These are phyloP conservation scores for Pichia sp. DNA, from an alignment of 1,139 yeast species.

Conservation along the genomic window DNA sequence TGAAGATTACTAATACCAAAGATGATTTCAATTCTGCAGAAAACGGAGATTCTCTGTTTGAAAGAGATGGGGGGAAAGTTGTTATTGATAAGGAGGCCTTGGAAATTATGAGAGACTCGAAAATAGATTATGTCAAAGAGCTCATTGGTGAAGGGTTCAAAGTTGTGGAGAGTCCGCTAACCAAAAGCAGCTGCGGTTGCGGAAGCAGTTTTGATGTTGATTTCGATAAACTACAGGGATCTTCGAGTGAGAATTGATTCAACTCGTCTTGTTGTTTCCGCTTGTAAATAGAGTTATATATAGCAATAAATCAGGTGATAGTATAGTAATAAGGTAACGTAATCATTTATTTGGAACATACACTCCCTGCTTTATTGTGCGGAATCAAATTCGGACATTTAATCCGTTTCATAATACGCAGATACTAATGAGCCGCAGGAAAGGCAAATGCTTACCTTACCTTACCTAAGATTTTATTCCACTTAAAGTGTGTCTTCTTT, in stretches of 20 bases:
- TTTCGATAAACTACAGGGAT: constrained; percentile 38
- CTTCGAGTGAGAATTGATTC: not conserved
- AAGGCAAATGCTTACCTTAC: too few species aligned
- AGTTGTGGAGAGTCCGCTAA: constrained; percentile 81
- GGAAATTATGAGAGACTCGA: constrained; percentile 77
- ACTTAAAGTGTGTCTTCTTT: too few species aligned
- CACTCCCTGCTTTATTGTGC: too few species aligned
- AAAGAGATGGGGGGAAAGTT: constrained; percentile 60
- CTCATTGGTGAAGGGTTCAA: constrained; percentile 93
- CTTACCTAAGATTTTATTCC: too few species aligned
- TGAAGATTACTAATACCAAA: constrained; percentile 46
- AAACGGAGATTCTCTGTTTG: constrained; percentile 43
- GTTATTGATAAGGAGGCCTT: constrained; percentile 76
- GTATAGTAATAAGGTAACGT: too few species aligned
- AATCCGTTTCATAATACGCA: too few species aligned
- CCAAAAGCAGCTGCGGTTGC: constrained; percentile 93
- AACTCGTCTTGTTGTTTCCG: not conserved
- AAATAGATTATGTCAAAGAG: constrained; percentile 84
- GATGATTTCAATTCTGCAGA: constrained; percentile 32
- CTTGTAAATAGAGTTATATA: too few species aligned
- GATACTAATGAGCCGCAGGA: too few species aligned
- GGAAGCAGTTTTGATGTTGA: constrained; percentile 92
- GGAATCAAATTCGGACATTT: too few species aligned
- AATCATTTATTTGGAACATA: too few species aligned
- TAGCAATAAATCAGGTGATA: too few species aligned